These are phyloP conservation scores for Rhododendron henanense DNA, from an alignment of 148 eudicot species.

Conservation along the genomic window DNA sequence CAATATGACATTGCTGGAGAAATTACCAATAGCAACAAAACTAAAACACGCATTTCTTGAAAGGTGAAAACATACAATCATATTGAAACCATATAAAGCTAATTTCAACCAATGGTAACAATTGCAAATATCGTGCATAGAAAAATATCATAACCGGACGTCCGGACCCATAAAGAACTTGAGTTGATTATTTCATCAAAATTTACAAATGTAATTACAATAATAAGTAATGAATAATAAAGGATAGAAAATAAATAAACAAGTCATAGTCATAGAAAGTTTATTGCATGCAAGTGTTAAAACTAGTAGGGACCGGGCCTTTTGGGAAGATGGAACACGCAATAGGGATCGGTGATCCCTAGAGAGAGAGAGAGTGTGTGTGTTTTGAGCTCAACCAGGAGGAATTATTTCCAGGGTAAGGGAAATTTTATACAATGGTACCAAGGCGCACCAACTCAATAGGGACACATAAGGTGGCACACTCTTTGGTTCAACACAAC, in stretches of 20 bases:
- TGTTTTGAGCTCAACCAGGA: not conserved
- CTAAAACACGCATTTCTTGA: not conserved
- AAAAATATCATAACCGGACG: not conserved
- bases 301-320: not conserved
- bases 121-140: not conserved
- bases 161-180: not conserved
- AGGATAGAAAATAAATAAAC: not conserved
- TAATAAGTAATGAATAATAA: not conserved
- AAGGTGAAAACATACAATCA: not conserved
- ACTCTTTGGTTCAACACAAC: not conserved
- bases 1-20: slow-evolving; percentile 4
- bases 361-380: not conserved
- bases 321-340: not conserved
- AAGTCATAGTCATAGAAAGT: not conserved
- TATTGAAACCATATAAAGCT: not conserved
- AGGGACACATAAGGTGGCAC: not conserved
- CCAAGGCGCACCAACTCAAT: not conserved
- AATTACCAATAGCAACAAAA: not conserved
- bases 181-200: not conserved
- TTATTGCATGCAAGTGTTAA: not conserved
- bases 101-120: not conserved
- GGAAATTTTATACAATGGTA: not conserved
- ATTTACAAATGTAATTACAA: not conserved
- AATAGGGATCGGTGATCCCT: not conserved
- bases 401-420: not conserved